Evolutionary conservation across 768 basidiomycete species (phyloP), one percentile per base, ranked within the genome.

Genomic region (Suillus lakei): DNA sequence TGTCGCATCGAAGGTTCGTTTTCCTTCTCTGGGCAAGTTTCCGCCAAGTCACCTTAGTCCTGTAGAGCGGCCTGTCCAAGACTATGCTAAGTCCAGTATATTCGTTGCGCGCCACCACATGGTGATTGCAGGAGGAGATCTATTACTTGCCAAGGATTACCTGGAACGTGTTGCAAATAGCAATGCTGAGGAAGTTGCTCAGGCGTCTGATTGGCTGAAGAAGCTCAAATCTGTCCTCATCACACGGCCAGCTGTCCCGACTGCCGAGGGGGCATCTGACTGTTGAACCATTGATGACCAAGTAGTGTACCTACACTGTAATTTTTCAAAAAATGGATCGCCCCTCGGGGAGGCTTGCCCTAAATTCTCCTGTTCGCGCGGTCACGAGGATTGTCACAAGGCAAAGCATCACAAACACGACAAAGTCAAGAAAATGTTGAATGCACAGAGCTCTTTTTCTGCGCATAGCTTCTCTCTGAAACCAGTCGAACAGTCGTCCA

Each of bases 71-170:
- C 87, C 89, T 3, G 83, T 93, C 46, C 85, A 86, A 67, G 93
- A 96, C 70, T 92, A 91, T 74, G 88, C 93, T 32, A 90, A 88
- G 74, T 96, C 93, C n/a, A 86, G 89, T 68, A 76, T 98, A 58
- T 91, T 89, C 69, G 89, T 96, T 39, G 95, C 95, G 18, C 89
- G 91, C 64, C 88, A 91, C 71, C 88, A 95, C 68, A 83, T 94
- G 74, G 76, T 81, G 59, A 82, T 82, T 44, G 80, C 87, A 53
- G 83, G 86, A 60, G 88, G 89, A 30, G 86, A 93, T 75, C 72
- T 93, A n/a, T 70, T 76, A 38, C 79, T 95, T 66, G 94, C 95
- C 16, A 84, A 83, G 70, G 85, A 88, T 59, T 92, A 90, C 75
- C 81, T 95, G 36, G 88, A 93, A 65, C 82, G 82, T 56, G 87